Base-by-base conservation (phyloP, 2,329 filamentous ascomycete species). In the Orbilia oligospora region DNA sequence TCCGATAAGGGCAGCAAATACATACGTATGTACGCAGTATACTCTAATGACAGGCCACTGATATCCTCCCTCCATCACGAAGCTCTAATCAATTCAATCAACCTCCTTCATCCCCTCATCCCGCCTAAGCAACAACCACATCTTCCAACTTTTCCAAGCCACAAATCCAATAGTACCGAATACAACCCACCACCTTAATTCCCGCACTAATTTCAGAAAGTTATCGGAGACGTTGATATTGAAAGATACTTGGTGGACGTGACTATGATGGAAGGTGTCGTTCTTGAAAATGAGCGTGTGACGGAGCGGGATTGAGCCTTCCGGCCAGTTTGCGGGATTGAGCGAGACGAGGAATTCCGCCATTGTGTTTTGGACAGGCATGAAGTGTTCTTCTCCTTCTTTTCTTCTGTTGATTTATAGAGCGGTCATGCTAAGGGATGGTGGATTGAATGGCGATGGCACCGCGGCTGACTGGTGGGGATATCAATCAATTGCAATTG, bases 341-440 rank as follows among this genome's bases (percentile, higher is more conserved):
- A 78, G 66, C 9, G 75, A 78, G 55, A 78, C 68, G 49, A 78
- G 75, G 63, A 78, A 78, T 56, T 78, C 75, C 12, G 75, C 75
- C 75, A 78, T 78, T 8, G 68, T 56, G 53, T 55, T 66, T 58
- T 71, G 65, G 30, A 36, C 46, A 5, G 46, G 71, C 53, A 66
- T 68, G 22, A 24, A 36, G n/a, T 30, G 27, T 30, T 30, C 6
- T 30, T 30, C 27, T 6, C 27, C 6, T 6, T 30, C 6, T 3
- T 6, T 30, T 30, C 6, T 30, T 30, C 6, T 3, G 27, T 30
- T 30, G 24, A 14, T 20, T 22, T 41, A 41, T 41, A 5, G 38
- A 41, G 14, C 9, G 12, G 33, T 5, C 33, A 41, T 41, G 38
- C 3, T 41, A 5, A 41, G 38, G 38, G 38, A 20, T 22, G 16